Percentiles rank a stretch among this genome's conserved stretches.
Conservation (phyloP, 148 eudicot species). For the Dianthus caryophyllus region DNA sequence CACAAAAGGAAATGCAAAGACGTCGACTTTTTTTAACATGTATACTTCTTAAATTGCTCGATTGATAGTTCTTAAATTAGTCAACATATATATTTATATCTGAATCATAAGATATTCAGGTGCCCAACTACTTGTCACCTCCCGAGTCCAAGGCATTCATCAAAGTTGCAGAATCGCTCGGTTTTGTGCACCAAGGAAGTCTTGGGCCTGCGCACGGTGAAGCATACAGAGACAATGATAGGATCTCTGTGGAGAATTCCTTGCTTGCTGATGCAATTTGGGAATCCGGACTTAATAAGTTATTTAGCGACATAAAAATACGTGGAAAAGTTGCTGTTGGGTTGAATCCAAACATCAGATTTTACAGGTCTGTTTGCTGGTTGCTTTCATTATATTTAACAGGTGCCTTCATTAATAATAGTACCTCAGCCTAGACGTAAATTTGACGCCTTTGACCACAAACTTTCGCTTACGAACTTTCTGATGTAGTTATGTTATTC, state of each 20-base stretch:
- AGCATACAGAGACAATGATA: constrained; percentile 94
- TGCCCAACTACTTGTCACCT: constrained; percentile 55
- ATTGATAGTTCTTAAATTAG: neutral
- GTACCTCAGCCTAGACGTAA: neutral
- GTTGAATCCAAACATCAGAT: constrained; percentile 82
- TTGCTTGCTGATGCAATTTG: constrained; percentile 64
- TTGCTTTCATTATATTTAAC: neutral
- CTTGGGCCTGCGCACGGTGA: constrained; percentile 89
- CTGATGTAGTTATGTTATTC: neutral
- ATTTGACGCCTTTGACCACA: neutral
- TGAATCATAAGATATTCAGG: constrained; percentile 48
- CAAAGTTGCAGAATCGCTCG: constrained; percentile 70
- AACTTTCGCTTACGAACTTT: neutral
- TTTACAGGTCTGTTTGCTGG: constrained; percentile 56
- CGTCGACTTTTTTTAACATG: neutral
- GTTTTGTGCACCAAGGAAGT: constrained; percentile 94
- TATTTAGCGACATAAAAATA: constrained; percentile 54
- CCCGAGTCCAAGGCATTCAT: constrained; percentile 73
- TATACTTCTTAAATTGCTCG: neutral
- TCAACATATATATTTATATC: neutral
- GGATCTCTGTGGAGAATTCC: constrained; percentile 69
- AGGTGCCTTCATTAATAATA: neutral
- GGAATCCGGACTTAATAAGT: constrained; percentile 68
- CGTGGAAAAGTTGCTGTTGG: constrained; percentile 88
- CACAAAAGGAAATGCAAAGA: too few relatives aligned